A percentile compares a stretch with the other conserved stretches of the same genome.
Evolutionary conservation across 768 basidiomycete genomes (phyloP).

Genomic region (Boletus insuetus): DNA sequence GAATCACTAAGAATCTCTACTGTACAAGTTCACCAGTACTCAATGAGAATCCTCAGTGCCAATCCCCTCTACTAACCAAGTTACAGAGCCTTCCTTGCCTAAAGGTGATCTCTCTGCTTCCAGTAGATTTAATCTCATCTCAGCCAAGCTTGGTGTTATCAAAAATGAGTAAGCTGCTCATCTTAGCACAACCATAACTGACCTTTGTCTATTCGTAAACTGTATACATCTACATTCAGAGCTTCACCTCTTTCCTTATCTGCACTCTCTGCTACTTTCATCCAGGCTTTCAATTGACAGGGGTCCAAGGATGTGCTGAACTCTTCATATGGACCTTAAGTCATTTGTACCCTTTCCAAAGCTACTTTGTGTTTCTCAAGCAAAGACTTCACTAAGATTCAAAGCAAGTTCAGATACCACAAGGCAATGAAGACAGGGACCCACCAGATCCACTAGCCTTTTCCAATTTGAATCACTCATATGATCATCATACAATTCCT

Average conservation of each 20-base stretch:
- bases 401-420: too few relatives aligned
- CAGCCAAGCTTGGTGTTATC: not conserved
- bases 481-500: constrained; percentile 18
- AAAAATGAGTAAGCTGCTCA: too few relatives aligned
- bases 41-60: not conserved
- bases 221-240: not conserved
- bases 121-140: not conserved
- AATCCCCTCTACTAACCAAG: too few relatives aligned
- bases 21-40: not conserved
- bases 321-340: not conserved
- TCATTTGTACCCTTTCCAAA: not conserved
- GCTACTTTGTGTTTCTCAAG: not conserved
- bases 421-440: not conserved
- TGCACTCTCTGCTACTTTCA: too few relatives aligned
- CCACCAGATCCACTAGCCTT: not conserved
- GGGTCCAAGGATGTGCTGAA: not conserved
- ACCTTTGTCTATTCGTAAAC: not conserved
- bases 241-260: not conserved
- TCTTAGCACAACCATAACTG: too few relatives aligned
- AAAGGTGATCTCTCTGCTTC: not conserved
- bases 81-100: not conserved
- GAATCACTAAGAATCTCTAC: too few relatives aligned
- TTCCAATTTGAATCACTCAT: constrained; percentile 3
- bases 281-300: too few relatives aligned
- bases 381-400: not conserved